phyloP scores from a whole-genome alignment of 164 flowering plant species.

The Nymphaea thermarum region DNA sequence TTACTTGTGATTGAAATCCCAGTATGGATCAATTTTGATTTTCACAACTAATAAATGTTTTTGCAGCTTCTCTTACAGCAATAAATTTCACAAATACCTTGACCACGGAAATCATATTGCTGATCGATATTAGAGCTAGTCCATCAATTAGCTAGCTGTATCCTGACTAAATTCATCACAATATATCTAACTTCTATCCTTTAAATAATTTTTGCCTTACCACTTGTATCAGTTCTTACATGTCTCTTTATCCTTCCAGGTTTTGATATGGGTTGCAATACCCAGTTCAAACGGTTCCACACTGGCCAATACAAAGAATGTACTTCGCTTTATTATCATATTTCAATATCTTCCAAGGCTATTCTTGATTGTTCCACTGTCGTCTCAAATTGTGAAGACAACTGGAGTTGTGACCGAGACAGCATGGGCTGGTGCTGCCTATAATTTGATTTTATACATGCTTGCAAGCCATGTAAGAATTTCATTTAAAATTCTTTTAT shows the following conservation, averaged over 20 bases:
- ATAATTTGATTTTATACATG: conserved; percentile 9
- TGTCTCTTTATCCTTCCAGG: conserved; percentile 23
- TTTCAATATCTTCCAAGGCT: conserved; percentile 63
- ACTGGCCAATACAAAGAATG: conserved; percentile 55
- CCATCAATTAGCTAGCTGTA: too few relatives aligned
- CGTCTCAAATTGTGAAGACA: conserved; percentile 48
- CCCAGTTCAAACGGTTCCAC: conserved; percentile 52
- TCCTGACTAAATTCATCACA: too few relatives aligned
- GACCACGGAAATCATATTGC: too few relatives aligned
- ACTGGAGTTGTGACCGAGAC: conserved; percentile 60
- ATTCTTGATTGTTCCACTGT: conserved; percentile 55
- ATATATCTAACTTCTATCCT: too few relatives aligned
- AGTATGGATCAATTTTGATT: too few relatives aligned
- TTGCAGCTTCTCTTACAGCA: too few relatives aligned
- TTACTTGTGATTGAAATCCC: too few relatives aligned
- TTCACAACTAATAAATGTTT: too few relatives aligned
- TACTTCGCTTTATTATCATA: conserved; percentile 33
- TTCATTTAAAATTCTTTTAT: neutral
- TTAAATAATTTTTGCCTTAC: too few relatives aligned
- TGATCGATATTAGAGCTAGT: too few relatives aligned
- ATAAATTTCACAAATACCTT: too few relatives aligned
- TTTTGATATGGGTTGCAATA: conserved; percentile 58
- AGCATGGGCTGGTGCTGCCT: conserved; percentile 93
- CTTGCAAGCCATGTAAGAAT: neutral
- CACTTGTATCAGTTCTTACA: neutral